Conservation (phyloP, 257 asterid species). For the Rhazya stricta region DNA sequence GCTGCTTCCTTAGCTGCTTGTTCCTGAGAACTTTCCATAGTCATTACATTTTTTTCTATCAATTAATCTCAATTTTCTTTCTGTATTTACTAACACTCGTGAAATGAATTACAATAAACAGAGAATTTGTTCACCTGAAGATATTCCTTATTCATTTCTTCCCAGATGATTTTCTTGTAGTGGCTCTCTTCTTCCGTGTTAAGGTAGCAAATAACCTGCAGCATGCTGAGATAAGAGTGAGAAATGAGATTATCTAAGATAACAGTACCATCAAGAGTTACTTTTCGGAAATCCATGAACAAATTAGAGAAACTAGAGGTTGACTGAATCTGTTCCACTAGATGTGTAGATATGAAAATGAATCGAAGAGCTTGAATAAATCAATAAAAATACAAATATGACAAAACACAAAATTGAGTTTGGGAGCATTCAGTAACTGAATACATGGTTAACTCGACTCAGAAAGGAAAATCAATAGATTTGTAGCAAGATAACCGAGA, state of each 20-base stretch:
- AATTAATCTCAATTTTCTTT: neutral
- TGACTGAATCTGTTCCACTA: neutral
- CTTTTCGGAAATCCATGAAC: neutral
- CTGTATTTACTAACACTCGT: neutral
- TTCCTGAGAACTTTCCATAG: conserved; percentile 41
- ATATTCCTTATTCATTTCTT: conserved; percentile 73
- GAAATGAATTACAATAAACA: neutral
- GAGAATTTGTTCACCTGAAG: conserved; percentile 51
- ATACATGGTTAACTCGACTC: neutral
- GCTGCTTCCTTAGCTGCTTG: conserved; percentile 82
- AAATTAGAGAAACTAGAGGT: neutral
- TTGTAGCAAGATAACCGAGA: neutral
- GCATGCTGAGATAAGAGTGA: neutral
- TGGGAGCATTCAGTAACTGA: neutral
- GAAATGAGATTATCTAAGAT: neutral
- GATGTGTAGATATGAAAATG: neutral
- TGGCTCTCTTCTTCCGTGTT: conserved; percentile 62
- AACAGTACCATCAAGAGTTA: neutral
- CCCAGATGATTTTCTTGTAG: conserved; percentile 69
- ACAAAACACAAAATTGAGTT: neutral
- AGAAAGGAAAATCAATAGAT: neutral
- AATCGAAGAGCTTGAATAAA: neutral
- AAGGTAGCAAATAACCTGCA: conserved; percentile 67
- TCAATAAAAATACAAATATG: neutral
- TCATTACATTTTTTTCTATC: too few species aligned